Base-by-base conservation (phyloP, 1,284 basidiomycete species). In the Cryptococcus sp. region DNA sequence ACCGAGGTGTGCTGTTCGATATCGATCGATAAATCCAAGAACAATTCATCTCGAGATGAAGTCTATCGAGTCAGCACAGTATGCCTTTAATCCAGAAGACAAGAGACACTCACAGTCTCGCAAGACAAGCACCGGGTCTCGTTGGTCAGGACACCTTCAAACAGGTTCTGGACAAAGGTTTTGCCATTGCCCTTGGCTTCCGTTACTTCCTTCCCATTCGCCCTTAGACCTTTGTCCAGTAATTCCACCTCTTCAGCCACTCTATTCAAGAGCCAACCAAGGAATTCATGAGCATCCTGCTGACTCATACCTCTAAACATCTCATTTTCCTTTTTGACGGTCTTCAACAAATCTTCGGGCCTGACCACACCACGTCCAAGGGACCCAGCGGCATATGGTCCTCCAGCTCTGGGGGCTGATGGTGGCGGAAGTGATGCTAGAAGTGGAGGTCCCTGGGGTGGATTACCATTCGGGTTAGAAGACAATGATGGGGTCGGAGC, bases 81-180 rank as follows among this genome's bases (percentile, higher is more conserved):
- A n/a, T n/a, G n/a, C n/a, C n/a, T n/a, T n/a, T 52, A 21, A 52
- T 42, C 50, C 24, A 9, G 32, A 34, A 16, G 32, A 34, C n/a
- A n/a, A n/a, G 19, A 36, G n/a, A 21, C 5, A 43, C n/a, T 45
- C 25, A 88, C 86, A 44, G 88, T 94, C 77, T 98, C 94, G 80
- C 94, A 98, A 14, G 92, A 94, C 55, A 98, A 78, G 75, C 94
- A 98, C 25, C 91, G 83, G 18, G 94, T 98, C 78, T 98, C 96
- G 74, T 92, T 97, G 14, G 93, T 97, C 55, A 98, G 76, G 2
- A 85, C 80, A 23, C 96, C 94, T 72, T 98, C 90, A 64, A 98
- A 98, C 43, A 98, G 81, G 49, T 83, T 83, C 67, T 98, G 93
- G 2, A 98, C 85, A 61, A 93, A 84, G 0, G 92, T 94, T 58